phyloP scores from a whole-genome alignment of 495 filamentous ascomycete species.

The Thozetella sp. region DNA sequence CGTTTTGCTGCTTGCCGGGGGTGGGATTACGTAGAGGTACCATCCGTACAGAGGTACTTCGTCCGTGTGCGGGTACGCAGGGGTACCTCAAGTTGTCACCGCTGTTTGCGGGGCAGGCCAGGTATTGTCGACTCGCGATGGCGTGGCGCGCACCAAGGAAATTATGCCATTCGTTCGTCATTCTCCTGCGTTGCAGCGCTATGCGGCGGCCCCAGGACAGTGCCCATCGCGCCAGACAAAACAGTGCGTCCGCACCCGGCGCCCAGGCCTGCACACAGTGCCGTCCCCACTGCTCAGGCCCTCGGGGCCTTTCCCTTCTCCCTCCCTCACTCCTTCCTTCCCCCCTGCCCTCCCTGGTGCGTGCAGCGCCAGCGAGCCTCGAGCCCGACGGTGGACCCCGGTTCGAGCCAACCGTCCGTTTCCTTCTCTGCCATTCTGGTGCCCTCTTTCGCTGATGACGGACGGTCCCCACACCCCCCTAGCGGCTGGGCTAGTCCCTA shows the following conservation, averaged over 20 bases:
- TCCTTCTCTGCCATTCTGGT: slow-evolving; percentile 7
- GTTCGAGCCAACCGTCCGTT: slow-evolving; percentile 11
- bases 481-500: slow-evolving; percentile 18
- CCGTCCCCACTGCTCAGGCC: neutral
- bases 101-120: neutral
- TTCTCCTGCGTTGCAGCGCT: neutral
- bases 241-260: neutral
- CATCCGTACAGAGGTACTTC: neutral
- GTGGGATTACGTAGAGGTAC: neutral
- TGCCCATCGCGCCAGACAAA: neutral
- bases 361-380: too few species aligned
- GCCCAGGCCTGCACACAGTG: neutral
- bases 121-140: neutral
- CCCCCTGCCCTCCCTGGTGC: too few species aligned
- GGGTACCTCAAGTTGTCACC: neutral
- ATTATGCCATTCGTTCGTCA: slow-evolving; percentile 2
- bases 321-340: too few species aligned
- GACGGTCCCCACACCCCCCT: slow-evolving; percentile 14
- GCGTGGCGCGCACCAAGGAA: neutral
- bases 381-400: neutral
- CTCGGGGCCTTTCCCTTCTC: too few species aligned
- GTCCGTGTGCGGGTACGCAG: too few species aligned
- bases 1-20: neutral
- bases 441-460: slow-evolving; percentile 4
- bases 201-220: neutral